These are phyloP conservation scores for Mycena pura DNA, from an alignment of 768 basidiomycete species.

Conservation along the genomic window DNA sequence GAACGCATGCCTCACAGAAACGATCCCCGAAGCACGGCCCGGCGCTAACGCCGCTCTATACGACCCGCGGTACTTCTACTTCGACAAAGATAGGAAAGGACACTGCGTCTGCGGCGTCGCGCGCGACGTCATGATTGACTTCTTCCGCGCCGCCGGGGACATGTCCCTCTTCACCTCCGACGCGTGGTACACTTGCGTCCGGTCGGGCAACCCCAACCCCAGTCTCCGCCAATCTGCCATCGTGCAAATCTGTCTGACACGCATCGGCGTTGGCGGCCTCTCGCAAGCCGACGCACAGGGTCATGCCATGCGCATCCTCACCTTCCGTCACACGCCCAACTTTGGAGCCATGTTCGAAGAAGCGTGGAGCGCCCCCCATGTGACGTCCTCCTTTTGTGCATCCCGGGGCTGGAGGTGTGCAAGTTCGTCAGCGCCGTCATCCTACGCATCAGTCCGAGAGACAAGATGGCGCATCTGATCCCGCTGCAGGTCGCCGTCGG, in stretches of 20 bases:
- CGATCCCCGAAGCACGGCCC: conserved; percentile 20
- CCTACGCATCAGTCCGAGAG: conserved; percentile 19
- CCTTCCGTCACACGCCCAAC: conserved; percentile 19
- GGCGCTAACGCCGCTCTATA: conserved; percentile 12
- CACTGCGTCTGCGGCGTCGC: conserved; percentile 10
- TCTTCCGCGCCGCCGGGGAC: conserved; percentile 10
- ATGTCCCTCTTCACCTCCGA: conserved; percentile 16
- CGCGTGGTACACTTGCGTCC: conserved; percentile 23
- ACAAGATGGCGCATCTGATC: conserved; percentile 22
- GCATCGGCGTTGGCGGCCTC: conserved; percentile 16
- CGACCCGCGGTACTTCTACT: conserved; percentile 25
- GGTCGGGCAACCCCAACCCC: background rate
- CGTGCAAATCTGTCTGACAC: conserved; percentile 18
- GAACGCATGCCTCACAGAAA: conserved; percentile 26
- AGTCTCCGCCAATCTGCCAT: conserved; percentile 12
- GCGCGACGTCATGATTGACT: conserved; percentile 15
- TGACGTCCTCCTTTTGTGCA: conserved; percentile 20
- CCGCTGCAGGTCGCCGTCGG: conserved; percentile 19
- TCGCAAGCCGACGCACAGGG: conserved; percentile 20
- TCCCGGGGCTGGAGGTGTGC: conserved; percentile 19
- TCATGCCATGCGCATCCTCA: conserved; percentile 20
- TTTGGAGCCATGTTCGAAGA: conserved; percentile 25
- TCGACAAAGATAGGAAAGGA: conserved; percentile 12
- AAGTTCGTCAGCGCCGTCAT: conserved; percentile 17
- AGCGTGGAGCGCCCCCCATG: conserved; percentile 14